These are phyloP conservation scores for Skeletonema marinoi DNA, from an alignment of 108 stramenopile genomes.

Conservation along the genomic window DNA sequence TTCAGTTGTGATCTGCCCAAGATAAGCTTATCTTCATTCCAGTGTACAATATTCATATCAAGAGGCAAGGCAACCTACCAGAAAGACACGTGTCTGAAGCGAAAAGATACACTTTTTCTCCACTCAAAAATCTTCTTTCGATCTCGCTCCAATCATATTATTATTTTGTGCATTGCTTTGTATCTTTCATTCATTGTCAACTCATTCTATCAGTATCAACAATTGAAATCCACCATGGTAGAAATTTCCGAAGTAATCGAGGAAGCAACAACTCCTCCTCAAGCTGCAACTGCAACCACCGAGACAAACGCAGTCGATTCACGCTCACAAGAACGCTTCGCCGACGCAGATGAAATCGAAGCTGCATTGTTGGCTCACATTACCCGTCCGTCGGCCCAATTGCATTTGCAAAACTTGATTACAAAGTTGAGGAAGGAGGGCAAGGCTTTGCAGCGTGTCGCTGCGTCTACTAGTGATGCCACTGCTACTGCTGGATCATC, in stretches of 20 bases:
- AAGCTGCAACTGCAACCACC: no score
- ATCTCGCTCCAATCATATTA: no score
- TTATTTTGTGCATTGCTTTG: no score
- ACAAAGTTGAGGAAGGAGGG: slow-evolving; percentile 73
- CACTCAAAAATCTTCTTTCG: no score
- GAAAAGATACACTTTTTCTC: no score
- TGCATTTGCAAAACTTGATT: slow-evolving; percentile 73
- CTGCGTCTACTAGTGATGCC: not conserved
- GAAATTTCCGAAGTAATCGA: slow-evolving; percentile 30
- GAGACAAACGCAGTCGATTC: slow-evolving; percentile 11
- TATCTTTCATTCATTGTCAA: no score
- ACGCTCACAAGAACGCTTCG: slow-evolving; percentile 68
- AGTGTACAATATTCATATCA: no score
- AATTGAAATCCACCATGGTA: slow-evolving; percentile 14
- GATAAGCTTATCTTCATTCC: no score
- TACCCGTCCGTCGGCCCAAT: slow-evolving; percentile 61
- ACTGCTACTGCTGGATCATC: not conserved
- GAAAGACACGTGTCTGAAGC: no score
- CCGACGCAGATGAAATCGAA: slow-evolving; percentile 85
- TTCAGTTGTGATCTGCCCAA: no score
- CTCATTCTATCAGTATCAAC: not conserved
- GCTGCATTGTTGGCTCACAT: slow-evolving; percentile 32
- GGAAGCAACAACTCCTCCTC: slow-evolving; percentile 13
- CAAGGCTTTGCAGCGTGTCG: slow-evolving; percentile 62
- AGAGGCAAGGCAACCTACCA: no score